Evolutionary conservation across 1,284 basidiomycete species (phyloP), one percentile per base, ranked within the genome.

Genomic region (Nidula niveotomentosa): DNA sequence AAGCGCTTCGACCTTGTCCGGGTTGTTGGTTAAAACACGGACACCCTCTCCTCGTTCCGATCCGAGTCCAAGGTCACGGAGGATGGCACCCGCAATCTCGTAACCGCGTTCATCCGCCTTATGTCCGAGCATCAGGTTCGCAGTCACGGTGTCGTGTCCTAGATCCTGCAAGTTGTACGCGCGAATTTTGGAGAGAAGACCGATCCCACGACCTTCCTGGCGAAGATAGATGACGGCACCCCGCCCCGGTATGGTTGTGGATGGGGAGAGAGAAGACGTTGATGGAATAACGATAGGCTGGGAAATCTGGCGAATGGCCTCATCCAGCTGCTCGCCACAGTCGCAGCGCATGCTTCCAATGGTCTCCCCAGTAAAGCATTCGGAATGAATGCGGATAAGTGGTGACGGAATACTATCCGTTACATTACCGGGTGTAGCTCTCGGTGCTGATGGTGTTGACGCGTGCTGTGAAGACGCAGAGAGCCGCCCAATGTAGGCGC

Each of bases 141-240:
- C 97, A 7, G 92, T 90, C 61, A 99, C 97, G 2, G 97, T 99
- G 74, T 99, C 97, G 68, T 98, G 94, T 0, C 97, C 97, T 53
- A 99, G 79, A 69, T 99, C 97, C 70, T 99, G 97, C 34, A 99
- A 79, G 68, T 99, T 99, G 78, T 99, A 99, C 9, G 97, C 97
- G 50, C 93, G 86, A 56, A 99, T 92, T 72, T 99, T 99, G 57
- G 95, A 95, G 37, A 98, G 75, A 4, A 99, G 77, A 0, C 97
- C 97, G 60, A 99, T 99, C 2, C 97, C 97, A 15, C 97, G 88
- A n/a, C 97, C 97, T 71, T 99, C 97, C 72, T 99, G 97, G 12
- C 97, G 89, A 59, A 99, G 85, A 73, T 99, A 99, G 56, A 99
- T 85, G 55, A 99, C 90, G 2, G 92, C 95, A n/a, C 97, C 97